A percentile compares a stretch with the other conserved stretches of the same genome.
Conservation (phyloP, 208 protist species). For the Trypanosoma lewisi region DNA sequence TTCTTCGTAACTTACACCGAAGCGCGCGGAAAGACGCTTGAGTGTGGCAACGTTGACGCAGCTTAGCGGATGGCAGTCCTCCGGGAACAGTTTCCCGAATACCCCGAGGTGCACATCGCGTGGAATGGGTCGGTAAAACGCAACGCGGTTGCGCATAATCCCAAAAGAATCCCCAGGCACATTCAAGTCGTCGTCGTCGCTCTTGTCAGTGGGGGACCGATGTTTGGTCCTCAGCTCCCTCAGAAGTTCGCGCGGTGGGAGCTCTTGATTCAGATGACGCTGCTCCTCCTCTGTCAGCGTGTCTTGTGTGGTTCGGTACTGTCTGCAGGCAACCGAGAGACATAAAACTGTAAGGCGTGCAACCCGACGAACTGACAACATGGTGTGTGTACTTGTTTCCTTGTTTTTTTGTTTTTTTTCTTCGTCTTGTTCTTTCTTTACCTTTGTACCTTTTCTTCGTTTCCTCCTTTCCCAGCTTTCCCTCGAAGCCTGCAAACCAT, state of each 20-base stretch:
- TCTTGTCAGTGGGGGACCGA: conserved; percentile 32
- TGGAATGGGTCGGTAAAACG: conserved; percentile 76
- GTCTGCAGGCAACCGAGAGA: background rate
- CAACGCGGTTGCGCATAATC: conserved; percentile 82
- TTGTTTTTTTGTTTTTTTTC: conserved; percentile 7
- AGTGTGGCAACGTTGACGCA: conserved; percentile 62
- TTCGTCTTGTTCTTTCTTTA: background rate
- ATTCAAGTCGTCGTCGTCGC: conserved; percentile 43
- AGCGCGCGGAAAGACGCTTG: conserved; percentile 58
- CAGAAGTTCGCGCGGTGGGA: conserved; percentile 71
- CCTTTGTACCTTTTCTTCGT: background rate
- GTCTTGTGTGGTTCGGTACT: conserved; percentile 4
- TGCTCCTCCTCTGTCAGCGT: conserved; percentile 54
- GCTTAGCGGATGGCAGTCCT: conserved; percentile 46
- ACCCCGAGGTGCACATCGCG: conserved; percentile 32
- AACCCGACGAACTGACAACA: conserved; percentile 17
- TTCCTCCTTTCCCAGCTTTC: background rate
- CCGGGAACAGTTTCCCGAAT: conserved; percentile 65
- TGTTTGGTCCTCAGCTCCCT: conserved; percentile 41
- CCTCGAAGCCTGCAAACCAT: background rate
- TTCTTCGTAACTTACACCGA: conserved; percentile 46
- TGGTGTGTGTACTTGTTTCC: background rate
- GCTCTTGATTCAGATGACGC: conserved; percentile 62
- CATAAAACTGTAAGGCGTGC: background rate
- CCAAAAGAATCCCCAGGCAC: conserved; percentile 87